Conservation (phyloP, 176 grass and related monocot species). For the Thalia dealbata region DNA sequence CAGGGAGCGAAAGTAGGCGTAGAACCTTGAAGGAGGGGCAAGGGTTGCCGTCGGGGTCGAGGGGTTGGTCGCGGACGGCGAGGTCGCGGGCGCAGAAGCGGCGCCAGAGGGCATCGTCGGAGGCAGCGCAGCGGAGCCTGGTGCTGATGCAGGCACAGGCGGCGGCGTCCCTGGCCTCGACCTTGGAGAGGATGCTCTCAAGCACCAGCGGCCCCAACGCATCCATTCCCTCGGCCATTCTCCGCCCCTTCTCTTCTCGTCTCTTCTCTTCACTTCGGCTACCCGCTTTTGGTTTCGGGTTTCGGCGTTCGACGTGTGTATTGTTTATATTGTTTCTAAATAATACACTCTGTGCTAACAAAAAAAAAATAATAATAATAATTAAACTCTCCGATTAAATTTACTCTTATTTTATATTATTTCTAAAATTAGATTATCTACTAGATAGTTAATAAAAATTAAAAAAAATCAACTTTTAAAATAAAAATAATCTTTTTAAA, state of each 20-base stretch:
- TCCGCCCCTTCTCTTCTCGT: not conserved
- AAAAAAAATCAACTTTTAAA: too few species aligned
- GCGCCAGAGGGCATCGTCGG: slow-evolving; percentile 56
- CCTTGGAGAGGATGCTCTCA: slow-evolving; percentile 54
- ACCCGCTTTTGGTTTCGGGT: too few species aligned
- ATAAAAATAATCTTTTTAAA: too few species aligned
- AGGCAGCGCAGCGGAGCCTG: slow-evolving; percentile 35
- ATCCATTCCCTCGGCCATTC: slow-evolving; percentile 37
- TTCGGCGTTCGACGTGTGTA: too few species aligned
- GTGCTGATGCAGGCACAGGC: slow-evolving; percentile 53
- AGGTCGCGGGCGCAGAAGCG: slow-evolving; percentile 60
- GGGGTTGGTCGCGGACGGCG: slow-evolving; percentile 25
- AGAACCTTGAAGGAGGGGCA: slow-evolving; percentile 68
- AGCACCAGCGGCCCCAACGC: slow-evolving; percentile 37
- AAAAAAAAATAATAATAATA: too few species aligned
- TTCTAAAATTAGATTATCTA: too few species aligned
- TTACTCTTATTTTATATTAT: too few species aligned
- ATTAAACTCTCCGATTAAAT: too few species aligned
- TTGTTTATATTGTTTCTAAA: too few species aligned
- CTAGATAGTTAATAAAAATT: too few species aligned
- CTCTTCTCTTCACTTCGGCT: too few species aligned
- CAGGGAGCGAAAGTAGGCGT: not conserved
- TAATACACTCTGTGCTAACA: too few species aligned
- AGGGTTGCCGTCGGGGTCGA: slow-evolving; percentile 45
- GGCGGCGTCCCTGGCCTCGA: slow-evolving; percentile 36